A percentile compares a stretch with the other conserved stretches of the same genome.
Evolutionary conservation across 768 basidiomycete species (phyloP).

Genomic region (Dioszegia crocea): DNA sequence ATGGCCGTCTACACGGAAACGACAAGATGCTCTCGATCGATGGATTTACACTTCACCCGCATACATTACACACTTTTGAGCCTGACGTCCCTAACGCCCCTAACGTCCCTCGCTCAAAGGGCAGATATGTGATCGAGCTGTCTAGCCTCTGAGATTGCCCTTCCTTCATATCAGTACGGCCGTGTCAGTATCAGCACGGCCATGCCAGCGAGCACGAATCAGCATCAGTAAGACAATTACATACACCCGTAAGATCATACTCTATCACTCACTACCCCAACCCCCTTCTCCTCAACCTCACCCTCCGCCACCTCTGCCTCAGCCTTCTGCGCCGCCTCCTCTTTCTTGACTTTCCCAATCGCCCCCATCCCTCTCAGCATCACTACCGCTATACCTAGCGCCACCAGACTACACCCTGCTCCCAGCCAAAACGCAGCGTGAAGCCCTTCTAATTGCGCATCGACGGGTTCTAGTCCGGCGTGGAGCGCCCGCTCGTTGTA

Average conservation of each 20-base stretch:
- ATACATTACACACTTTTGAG: no score
- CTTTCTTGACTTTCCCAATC: constrained; percentile 24
- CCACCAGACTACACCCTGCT: constrained; percentile 30
- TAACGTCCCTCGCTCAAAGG: no score
- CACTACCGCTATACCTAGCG: constrained; percentile 25
- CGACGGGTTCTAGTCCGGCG: constrained; percentile 7
- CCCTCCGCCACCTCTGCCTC: neutral
- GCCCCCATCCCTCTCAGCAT: constrained; percentile 39
- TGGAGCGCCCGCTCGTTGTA: constrained; percentile 16
- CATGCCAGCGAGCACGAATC: no score
- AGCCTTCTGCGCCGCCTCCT: neutral
- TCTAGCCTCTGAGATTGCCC: no score
- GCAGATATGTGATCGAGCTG: no score
- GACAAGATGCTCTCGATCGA: no score
- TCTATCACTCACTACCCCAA: neutral
- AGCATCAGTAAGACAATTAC: no score
- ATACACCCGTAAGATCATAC: neutral
- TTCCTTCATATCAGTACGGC: no score
- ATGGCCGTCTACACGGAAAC: no score
- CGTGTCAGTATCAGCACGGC: no score
- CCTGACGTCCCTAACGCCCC: no score
- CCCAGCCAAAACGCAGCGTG: constrained; percentile 44
- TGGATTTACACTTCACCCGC: no score
- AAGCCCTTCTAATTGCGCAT: constrained; percentile 25
- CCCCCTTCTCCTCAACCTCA: neutral